Percentiles rank a stretch among this genome's conserved stretches.
phyloP scores from a whole-genome alignment of 73 alveolate genomes.

The Paramecium sonneborni region DNA sequence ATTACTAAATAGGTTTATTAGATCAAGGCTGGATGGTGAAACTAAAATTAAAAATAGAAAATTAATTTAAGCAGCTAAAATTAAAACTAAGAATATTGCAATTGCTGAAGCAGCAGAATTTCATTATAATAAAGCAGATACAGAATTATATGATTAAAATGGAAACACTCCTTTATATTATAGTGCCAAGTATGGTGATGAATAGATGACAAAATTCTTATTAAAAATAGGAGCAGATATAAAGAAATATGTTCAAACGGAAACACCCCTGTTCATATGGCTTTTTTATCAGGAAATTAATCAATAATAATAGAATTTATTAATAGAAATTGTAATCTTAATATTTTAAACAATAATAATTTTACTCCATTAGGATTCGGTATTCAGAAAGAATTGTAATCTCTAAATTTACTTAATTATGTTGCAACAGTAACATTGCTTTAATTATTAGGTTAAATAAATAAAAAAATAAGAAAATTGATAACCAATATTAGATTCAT shows the following conservation, averaged over 20 bases:
- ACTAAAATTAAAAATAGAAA: slow-evolving; percentile 32
- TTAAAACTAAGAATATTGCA: slow-evolving; percentile 41
- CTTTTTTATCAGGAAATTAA: slow-evolving; percentile 32
- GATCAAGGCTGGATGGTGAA: background rate
- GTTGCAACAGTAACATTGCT: background rate
- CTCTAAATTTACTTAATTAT: background rate
- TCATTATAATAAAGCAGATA: slow-evolving; percentile 31
- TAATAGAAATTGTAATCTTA: slow-evolving; percentile 19
- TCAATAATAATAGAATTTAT: slow-evolving; percentile 51
- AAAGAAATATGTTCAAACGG: slow-evolving; percentile 57
- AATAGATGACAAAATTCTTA: background rate
- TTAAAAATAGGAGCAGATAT: slow-evolving; percentile 66
- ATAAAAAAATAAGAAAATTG: background rate
- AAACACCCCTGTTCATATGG: slow-evolving; percentile 67
- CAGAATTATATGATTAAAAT: slow-evolving; percentile 31
- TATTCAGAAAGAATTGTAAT: background rate
- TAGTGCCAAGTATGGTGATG: slow-evolving; percentile 64
- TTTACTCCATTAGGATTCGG: slow-evolving; percentile 63
- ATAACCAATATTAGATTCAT: background rate
- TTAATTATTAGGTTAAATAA: background rate
- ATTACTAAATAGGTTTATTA: background rate
- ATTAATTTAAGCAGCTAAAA: slow-evolving; percentile 56
- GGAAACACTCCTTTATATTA: slow-evolving; percentile 61
- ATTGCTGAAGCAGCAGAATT: slow-evolving; percentile 49
- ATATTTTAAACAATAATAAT: slow-evolving; percentile 25